Base-by-base conservation (phyloP, 176 grass and related monocot species). In the Dendrocalamus sinicus region DNA sequence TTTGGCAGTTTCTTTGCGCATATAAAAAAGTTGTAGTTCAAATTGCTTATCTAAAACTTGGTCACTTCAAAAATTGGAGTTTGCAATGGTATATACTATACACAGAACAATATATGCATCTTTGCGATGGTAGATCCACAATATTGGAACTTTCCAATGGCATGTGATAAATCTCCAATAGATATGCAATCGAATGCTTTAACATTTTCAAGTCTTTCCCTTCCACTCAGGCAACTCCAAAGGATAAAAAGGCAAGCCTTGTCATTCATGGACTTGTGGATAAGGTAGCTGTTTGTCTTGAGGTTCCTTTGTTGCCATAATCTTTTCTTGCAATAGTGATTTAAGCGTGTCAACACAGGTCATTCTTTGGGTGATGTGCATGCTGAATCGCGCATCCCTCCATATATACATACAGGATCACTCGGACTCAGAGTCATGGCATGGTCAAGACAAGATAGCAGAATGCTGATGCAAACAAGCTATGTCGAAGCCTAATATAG, bases 221-320 rank as follows among this genome's bases (percentile, higher is more conserved):
- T 23, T 55, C 32, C 75, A 67, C 74, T 71, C 81, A 98, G 93
- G 84, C 91, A 77, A 98, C 96, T 66, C 93, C 96, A 69, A 98
- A 98, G 86, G 93, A 95, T 79, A 95, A 95, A 90, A 98, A 92
- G 68, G 96, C 96, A 70, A 98, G 86, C 85, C 73, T 98, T 87
- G 93, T 98, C 72, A 98, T 98, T 79, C 96, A 94, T 92, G 96
- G 91, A 24, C 73, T 95, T 13, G 96, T 98, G 37, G 96, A 98
- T 87, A 92, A 95, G 96, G 96, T 98, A 79, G 44, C 16, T 82
- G 44, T 87, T 73, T 82, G 60, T 73, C 35, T 30, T 72, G 51
- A 47, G 28, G 12, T 89, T 85, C 58, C 19, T 54, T 84, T 89
- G 28, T 81, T 88, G 78, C 53, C 78, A 54, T 68, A 66, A 85